Conservation (phyloP, 495 filamentous ascomycete genomes). For the Apiosordaria backusii region DNA sequence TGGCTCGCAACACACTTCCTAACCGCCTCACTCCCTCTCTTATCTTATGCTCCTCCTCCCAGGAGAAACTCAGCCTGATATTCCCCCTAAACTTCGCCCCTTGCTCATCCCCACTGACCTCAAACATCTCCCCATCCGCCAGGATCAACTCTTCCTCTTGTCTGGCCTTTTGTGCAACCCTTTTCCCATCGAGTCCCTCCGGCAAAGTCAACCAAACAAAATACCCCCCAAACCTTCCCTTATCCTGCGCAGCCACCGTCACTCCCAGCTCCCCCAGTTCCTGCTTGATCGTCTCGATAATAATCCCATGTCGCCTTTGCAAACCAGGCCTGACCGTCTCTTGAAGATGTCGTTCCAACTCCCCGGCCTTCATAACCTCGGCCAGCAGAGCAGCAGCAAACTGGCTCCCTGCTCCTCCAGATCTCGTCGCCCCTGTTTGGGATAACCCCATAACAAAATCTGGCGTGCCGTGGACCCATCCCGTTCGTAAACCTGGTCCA, state of each 20-base stretch:
- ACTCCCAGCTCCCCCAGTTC: slow-evolving; percentile 57
- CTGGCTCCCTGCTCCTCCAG: slow-evolving; percentile 75
- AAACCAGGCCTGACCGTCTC: slow-evolving; percentile 50
- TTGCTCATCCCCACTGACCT: slow-evolving; percentile 56
- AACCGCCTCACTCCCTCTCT: slow-evolving; percentile 65
- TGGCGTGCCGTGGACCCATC: slow-evolving; percentile 73
- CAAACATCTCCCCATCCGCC: slow-evolving; percentile 62
- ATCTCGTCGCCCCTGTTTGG: slow-evolving; percentile 65
- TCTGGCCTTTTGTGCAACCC: slow-evolving; percentile 53
- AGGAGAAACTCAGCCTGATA: slow-evolving; percentile 70
- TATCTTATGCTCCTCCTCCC: slow-evolving; percentile 66
- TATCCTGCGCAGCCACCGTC: slow-evolving; percentile 25
- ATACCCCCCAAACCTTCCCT: slow-evolving; percentile 62
- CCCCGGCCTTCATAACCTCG: slow-evolving; percentile 53
- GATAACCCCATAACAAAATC: slow-evolving; percentile 65
- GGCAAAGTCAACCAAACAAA: slow-evolving; percentile 77
- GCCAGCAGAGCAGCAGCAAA: slow-evolving; percentile 62
- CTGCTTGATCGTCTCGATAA: slow-evolving; percentile 52
- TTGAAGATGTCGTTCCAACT: slow-evolving; percentile 44
- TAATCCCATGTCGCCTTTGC: slow-evolving; percentile 49
- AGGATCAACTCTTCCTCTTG: slow-evolving; percentile 60
- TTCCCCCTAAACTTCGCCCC: slow-evolving; percentile 48
- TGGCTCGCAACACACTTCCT: slow-evolving; percentile 41
- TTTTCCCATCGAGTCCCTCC: slow-evolving; percentile 38
- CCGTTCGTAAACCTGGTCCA: slow-evolving; percentile 73